Evolutionary conservation across 2,329 filamentous ascomycete genomes (phyloP).

Genomic region (Cercospora beticola): DNA sequence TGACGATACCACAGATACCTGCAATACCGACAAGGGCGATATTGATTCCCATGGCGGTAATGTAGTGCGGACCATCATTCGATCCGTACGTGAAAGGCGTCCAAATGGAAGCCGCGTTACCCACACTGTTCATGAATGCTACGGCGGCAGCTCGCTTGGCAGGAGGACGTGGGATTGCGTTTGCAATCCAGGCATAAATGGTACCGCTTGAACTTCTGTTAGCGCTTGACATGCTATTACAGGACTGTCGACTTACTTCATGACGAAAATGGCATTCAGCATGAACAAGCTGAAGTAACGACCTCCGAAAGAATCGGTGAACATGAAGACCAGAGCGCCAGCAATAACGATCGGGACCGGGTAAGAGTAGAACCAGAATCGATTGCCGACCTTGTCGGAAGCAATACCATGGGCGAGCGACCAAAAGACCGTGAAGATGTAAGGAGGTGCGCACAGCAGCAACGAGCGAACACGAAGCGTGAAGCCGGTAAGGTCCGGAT

Average conservation of each 20-base stretch:
- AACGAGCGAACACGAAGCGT: conserved; percentile 46
- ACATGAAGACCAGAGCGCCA: conserved; percentile 58
- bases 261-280: conserved; percentile 57
- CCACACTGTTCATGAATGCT: conserved; percentile 73
- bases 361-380: conserved; percentile 56
- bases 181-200: conserved; percentile 73
- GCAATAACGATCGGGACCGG: conserved; percentile 53
- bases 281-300: conserved; percentile 57
- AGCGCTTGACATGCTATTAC: neutral
- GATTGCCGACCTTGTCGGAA: conserved; percentile 47
- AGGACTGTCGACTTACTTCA: conserved; percentile 47
- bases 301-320: conserved; percentile 51
- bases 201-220: conserved; percentile 4
- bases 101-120: conserved; percentile 67
- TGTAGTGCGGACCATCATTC: conserved; percentile 32
- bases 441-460: conserved; percentile 55
- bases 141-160: conserved; percentile 72
- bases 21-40: conserved; percentile 34
- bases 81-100: conserved; percentile 44
- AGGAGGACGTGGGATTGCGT: conserved; percentile 71
- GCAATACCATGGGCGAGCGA: conserved; percentile 46
- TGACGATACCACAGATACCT: conserved; percentile 31
- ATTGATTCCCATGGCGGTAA: conserved; percentile 38
- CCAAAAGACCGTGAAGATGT: conserved; percentile 55
- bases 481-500: conserved; percentile 34